Base-by-base conservation (phyloP, 805 yeast species). In the Tetrapisispora phaffii region DNA sequence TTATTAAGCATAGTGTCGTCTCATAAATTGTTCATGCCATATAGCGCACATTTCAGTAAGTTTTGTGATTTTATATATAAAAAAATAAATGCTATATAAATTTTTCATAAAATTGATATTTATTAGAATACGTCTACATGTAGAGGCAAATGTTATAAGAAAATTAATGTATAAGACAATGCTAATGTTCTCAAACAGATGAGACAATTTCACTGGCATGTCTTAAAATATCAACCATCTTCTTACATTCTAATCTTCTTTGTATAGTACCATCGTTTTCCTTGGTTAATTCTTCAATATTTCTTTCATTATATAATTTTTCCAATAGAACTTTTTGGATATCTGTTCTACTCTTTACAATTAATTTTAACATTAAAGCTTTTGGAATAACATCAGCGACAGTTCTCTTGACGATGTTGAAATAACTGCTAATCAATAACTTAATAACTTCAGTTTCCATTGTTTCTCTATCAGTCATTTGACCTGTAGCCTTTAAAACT, bases 401-500 rank as follows among this genome's bases (percentile, higher is more conserved):
- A 1, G 97, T 86, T 62, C 95, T 79, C 69, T 89, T 87, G 41
- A 93, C 96, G 62, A 93, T 93, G 59, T 79, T 79, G 70, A 83
- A 93, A 67, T 93, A 93, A 23, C 96, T 86, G 42, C 82, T 77
- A 52, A 93, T 90, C 62, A 93, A 75, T 48, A 93, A 74, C 70
- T 93, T 93, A 62, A 93, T 93, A 33, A 93, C 97, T 62, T 93
- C 98, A 1, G 97, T 90, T 67, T 93, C 98, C 78, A 85, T 82
- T 21, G 90, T 79, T 70, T 93, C 98, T 55, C 97, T 81, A 65
- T 93, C 98, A 16, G 95, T 80, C 85, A 93, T 70, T 45, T 70
- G 71, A 41, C 97, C 96, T 19, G 90, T 79, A 8, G 97, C 97
- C 65, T 89, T 83, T 59, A 90, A 77, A 6, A 88, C 89, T 31